Evolutionary conservation across 805 yeast species (phyloP).

Genomic region (Pichia occidentalis): DNA sequence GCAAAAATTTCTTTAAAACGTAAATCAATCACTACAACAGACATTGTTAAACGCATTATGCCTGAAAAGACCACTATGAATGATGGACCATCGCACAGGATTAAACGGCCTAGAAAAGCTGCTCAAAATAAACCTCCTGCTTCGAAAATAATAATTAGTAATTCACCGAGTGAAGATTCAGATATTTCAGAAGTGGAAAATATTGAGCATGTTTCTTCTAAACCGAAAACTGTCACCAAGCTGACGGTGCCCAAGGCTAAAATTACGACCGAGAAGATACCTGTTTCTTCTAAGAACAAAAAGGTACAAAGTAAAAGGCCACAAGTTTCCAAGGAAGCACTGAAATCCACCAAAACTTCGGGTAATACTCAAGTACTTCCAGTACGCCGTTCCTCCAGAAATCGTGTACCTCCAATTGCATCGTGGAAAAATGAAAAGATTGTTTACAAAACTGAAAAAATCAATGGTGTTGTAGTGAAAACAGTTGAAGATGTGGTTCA

Average conservation of each 20-base stretch:
- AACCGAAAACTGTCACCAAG: too few relatives aligned
- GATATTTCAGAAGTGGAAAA: too few relatives aligned
- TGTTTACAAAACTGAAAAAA: conserved; percentile 42
- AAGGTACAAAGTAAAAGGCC: too few relatives aligned
- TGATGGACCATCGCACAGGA: too few relatives aligned
- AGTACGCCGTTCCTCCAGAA: conserved; percentile 58
- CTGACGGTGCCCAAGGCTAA: neutral
- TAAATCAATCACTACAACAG: neutral
- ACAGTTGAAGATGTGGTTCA: conserved; percentile 55
- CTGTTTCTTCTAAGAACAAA: too few relatives aligned
- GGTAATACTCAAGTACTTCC: conserved; percentile 25
- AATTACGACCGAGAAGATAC: neutral
- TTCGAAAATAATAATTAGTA: too few relatives aligned
- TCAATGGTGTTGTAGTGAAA: conserved; percentile 46
- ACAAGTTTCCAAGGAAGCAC: neutral
- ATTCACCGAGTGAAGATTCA: too few relatives aligned
- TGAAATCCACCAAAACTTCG: too few relatives aligned
- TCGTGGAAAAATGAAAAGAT: conserved; percentile 81
- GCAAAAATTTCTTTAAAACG: neutral
- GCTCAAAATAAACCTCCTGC: too few relatives aligned
- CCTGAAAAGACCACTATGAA: neutral
- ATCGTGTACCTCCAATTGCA: conserved; percentile 64
- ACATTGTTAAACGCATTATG: neutral
- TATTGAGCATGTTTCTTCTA: too few relatives aligned
- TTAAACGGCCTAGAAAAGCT: too few relatives aligned